Conservation (phyloP, 2,329 filamentous ascomycete genomes). For the Aspergillus neotritici region DNA sequence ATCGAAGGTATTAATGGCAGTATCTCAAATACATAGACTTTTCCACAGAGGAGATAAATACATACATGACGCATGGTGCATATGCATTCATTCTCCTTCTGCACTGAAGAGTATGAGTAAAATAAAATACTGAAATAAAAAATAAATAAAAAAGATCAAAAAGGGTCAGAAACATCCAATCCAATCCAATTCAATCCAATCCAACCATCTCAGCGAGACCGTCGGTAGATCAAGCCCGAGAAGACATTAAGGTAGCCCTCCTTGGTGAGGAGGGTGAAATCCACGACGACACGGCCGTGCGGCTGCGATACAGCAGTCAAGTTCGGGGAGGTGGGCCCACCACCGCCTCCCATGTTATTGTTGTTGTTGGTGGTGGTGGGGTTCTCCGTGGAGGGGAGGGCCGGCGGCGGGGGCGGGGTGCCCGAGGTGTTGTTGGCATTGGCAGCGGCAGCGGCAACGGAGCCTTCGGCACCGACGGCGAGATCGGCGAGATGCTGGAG, state of each 20-base stretch:
- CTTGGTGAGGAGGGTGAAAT: constrained; percentile 38
- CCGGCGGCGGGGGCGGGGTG: constrained; percentile 25
- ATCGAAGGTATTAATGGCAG: too few relatives aligned
- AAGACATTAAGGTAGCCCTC: constrained; percentile 41
- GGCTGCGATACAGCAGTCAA: constrained; percentile 22
- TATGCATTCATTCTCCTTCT: too few relatives aligned
- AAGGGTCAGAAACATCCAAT: background rate
- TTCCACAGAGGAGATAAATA: too few relatives aligned
- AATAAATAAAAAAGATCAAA: background rate
- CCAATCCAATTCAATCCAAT: background rate
- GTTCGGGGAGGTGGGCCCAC: constrained; percentile 18
- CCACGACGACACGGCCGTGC: constrained; percentile 31
- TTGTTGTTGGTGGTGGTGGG: too few relatives aligned
- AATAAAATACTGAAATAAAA: constrained; percentile 4
- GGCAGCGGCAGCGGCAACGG: constrained; percentile 27
- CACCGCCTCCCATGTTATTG: constrained; percentile 14
- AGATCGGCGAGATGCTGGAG: constrained; percentile 41
- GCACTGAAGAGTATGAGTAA: background rate
- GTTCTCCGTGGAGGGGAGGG: constrained; percentile 19
- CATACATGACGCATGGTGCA: too few relatives aligned
- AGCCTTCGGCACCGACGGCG: constrained; percentile 39
- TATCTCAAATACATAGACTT: too few relatives aligned
- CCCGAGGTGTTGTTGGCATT: constrained; percentile 17
- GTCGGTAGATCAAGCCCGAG: constrained; percentile 31
- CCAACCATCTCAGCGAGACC: constrained; percentile 17